These are phyloP conservation scores for Pichia nakasei DNA, from an alignment of 805 yeast species.

Conservation along the genomic window DNA sequence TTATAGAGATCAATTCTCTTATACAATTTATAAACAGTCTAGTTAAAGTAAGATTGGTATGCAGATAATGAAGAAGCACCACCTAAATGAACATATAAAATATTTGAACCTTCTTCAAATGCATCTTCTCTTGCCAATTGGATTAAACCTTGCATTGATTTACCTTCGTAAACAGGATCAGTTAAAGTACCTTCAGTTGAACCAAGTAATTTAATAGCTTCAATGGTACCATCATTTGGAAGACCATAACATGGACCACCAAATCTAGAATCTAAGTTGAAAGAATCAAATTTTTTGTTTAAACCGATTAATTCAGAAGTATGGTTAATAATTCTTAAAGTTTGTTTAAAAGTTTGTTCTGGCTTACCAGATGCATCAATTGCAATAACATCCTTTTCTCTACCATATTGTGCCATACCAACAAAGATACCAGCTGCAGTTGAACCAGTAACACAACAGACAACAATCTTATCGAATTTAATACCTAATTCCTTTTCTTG, in stretches of 20 bases:
- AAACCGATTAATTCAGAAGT: constrained; percentile 27
- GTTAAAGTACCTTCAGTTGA: constrained; percentile 28
- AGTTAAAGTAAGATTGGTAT: constrained; percentile 18
- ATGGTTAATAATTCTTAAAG: constrained; percentile 26
- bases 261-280: constrained; percentile 25
- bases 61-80: constrained; percentile 28
- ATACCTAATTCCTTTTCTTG: constrained; percentile 28
- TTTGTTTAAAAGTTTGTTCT: constrained; percentile 28
- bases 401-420: constrained; percentile 28
- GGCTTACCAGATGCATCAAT: constrained; percentile 30
- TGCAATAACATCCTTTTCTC: constrained; percentile 28
- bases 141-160: constrained; percentile 28
- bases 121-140: constrained; percentile 20
- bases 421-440: constrained; percentile 29
- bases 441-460: constrained; percentile 29
- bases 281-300: constrained; percentile 19
- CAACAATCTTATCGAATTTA: constrained; percentile 28
- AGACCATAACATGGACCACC: constrained; percentile 28
- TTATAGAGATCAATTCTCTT: too few relatives aligned
- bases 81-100: constrained; percentile 26
- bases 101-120: constrained; percentile 23
- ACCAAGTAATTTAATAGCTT: constrained; percentile 29
- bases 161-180: constrained; percentile 31
- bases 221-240: constrained; percentile 30
- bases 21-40: too few relatives aligned